Conservation (phyloP, 768 basidiomycete species). For the Amanita inopinata region DNA sequence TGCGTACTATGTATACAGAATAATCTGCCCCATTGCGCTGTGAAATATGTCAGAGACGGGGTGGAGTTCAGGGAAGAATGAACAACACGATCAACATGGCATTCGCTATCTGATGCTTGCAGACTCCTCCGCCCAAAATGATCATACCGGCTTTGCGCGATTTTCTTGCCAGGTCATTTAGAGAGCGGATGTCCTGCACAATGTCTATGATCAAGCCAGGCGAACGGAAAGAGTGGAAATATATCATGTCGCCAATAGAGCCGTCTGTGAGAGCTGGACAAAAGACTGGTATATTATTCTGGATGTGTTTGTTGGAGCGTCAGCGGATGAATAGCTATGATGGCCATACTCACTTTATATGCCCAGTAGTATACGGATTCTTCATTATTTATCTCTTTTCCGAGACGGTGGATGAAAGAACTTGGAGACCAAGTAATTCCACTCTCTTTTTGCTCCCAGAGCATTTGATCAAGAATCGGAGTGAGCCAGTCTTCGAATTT, state of each 20-base stretch:
- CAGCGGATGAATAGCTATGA: constrained; percentile 11
- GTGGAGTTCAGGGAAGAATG: constrained; percentile 13
- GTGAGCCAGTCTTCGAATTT: constrained; percentile 99
- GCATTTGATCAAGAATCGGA: constrained; percentile 86
- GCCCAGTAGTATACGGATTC: constrained; percentile 99
- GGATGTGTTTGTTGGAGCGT: constrained; percentile 12
- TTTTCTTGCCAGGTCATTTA: constrained; percentile 84
- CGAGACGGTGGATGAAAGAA: constrained; percentile 83
- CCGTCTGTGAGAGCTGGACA: constrained; percentile 98
- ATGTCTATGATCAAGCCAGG: constrained; percentile 88
- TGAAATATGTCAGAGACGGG: constrained; percentile 6
- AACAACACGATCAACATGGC: constrained; percentile 87
- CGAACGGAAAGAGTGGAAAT: constrained; percentile 91
- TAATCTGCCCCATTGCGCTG: constrained; percentile 98
- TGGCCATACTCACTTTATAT: constrained; percentile 68
- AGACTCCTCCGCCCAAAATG: constrained; percentile 93
- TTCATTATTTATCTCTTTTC: constrained; percentile 95
- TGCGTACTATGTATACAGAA: constrained; percentile 84
- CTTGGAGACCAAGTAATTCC: constrained; percentile 87
- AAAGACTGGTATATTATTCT: constrained; percentile 99
- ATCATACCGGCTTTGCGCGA: constrained; percentile 97
- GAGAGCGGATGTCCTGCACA: constrained; percentile 81
- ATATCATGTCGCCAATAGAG: constrained; percentile 98
- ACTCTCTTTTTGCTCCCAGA: constrained; percentile 71
- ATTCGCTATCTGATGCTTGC: constrained; percentile 99